phyloP scores from a whole-genome alignment of 1,284 basidiomycete genomes.

The Trametes versicolor region DNA sequence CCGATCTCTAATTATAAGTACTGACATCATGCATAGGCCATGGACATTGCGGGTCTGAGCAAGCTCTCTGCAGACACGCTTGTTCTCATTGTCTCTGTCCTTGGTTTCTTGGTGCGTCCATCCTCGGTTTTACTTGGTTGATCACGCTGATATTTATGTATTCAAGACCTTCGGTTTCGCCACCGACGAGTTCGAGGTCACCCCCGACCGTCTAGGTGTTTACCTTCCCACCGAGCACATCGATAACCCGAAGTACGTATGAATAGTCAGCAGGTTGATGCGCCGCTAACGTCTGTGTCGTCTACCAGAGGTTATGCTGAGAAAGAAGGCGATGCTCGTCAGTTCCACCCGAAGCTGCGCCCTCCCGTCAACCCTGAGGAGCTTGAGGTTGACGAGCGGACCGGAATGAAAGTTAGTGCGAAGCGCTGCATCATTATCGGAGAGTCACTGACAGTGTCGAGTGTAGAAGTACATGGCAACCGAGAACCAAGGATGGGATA shows the following conservation, averaged over 20 bases:
- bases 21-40: conserved; percentile 60
- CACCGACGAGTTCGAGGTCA: conserved; percentile 84
- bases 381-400: conserved; percentile 82
- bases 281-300: conserved; percentile 2
- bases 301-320: conserved; percentile 70
- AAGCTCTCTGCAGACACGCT: conserved; percentile 74
- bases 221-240: conserved; percentile 88
- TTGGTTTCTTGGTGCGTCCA: conserved; percentile 72
- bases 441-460: background rate
- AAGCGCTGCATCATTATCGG: background rate
- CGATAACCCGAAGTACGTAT: conserved; percentile 69
- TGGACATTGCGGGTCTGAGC: conserved; percentile 79
- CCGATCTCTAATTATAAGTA: background rate
- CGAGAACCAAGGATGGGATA: conserved; percentile 78
- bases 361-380: conserved; percentile 79
- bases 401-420: conserved; percentile 80
- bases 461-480: conserved; percentile 66
- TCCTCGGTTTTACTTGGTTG: background rate
- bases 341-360: conserved; percentile 75
- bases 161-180: conserved; percentile 73
- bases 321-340: conserved; percentile 76
- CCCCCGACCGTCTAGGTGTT: conserved; percentile 83
- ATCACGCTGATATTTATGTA: background rate
- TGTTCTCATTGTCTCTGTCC: conserved; percentile 75
- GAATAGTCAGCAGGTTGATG: background rate